Percentiles rank a stretch among this genome's conserved stretches.
phyloP scores from a whole-genome alignment of 1,284 basidiomycete genomes.

The Trametes hirsuta region DNA sequence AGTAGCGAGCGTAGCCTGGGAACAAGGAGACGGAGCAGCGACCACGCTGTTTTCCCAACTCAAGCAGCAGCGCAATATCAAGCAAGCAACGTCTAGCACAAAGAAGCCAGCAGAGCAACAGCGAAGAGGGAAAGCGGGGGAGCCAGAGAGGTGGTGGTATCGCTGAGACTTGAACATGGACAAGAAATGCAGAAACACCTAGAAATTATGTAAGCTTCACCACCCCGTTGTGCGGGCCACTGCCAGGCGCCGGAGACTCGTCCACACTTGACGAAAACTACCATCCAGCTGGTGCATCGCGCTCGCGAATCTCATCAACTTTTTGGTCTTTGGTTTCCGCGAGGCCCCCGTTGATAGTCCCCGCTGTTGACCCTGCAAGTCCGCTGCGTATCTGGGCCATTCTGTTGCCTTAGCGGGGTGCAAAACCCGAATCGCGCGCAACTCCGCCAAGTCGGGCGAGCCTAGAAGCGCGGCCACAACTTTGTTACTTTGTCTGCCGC shows the following conservation, averaged over 20 bases:
- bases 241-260: neutral
- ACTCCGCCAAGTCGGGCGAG: neutral
- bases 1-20: neutral
- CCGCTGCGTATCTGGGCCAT: neutral
- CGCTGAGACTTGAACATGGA: conserved; percentile 17
- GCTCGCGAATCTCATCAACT: conserved; percentile 16
- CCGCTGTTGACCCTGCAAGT: conserved; percentile 18
- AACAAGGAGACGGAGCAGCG: neutral
- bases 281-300: conserved; percentile 6
- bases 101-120: neutral
- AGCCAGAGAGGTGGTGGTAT: conserved; percentile 19
- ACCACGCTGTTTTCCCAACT: neutral
- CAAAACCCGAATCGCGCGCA: conserved; percentile 14
- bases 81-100: neutral
- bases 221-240: neutral
- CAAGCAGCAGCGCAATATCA: neutral
- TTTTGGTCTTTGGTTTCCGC: conserved; percentile 12
- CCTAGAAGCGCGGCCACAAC: no score
- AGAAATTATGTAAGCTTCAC: conserved; percentile 20
- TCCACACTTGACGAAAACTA: conserved; percentile 8
- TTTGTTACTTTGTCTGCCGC: neutral
- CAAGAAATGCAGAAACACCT: conserved; percentile 25
- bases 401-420: conserved; percentile 5
- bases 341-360: conserved; percentile 1
- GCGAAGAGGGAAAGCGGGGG: neutral